These are phyloP conservation scores for Plectosphaerella plurivora DNA, from an alignment of 2,329 filamentous ascomycete species.

Conservation along the genomic window DNA sequence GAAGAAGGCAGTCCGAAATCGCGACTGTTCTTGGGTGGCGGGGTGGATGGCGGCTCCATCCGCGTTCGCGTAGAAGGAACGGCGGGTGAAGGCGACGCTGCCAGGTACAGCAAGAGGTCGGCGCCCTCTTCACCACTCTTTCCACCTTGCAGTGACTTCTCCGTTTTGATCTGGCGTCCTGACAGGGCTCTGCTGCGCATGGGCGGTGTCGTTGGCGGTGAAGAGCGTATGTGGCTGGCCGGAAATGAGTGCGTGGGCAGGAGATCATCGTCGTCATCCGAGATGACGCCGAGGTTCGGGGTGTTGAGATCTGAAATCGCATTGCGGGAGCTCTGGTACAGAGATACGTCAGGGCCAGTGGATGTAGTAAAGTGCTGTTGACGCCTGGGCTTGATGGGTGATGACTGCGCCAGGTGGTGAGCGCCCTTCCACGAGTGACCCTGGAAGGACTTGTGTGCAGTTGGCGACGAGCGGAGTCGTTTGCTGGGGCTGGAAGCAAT, in stretches of 20 bases:
- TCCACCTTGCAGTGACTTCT: conserved; percentile 28
- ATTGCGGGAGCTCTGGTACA: conserved; percentile 68
- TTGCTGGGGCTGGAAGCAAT: conserved; percentile 57
- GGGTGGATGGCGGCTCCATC: conserved; percentile 71
- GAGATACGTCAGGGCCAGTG: conserved; percentile 69
- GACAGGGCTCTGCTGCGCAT: conserved; percentile 50
- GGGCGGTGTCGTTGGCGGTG: conserved; percentile 80
- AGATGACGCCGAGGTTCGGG: conserved; percentile 57
- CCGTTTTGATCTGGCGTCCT: conserved; percentile 39
- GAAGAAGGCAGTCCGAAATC: conserved; percentile 71
- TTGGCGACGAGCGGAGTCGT: conserved; percentile 64
- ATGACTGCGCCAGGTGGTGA: conserved; percentile 77
- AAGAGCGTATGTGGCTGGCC: conserved; percentile 62
- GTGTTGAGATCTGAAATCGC: conserved; percentile 60
- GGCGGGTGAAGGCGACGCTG: conserved; percentile 85
- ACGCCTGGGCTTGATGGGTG: conserved; percentile 73
- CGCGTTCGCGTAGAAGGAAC: conserved; percentile 46
- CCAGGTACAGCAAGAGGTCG: conserved; percentile 77
- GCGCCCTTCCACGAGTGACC: conserved; percentile 66
- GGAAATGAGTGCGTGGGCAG: conserved; percentile 74
- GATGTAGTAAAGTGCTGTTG: conserved; percentile 71
- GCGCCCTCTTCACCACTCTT: conserved; percentile 75
- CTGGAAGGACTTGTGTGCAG: conserved; percentile 53
- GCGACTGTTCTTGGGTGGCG: conserved; percentile 58
- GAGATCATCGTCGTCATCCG: conserved; percentile 80